These are phyloP conservation scores for Santalum album DNA, from an alignment of 164 flowering plant species.

Conservation along the genomic window DNA sequence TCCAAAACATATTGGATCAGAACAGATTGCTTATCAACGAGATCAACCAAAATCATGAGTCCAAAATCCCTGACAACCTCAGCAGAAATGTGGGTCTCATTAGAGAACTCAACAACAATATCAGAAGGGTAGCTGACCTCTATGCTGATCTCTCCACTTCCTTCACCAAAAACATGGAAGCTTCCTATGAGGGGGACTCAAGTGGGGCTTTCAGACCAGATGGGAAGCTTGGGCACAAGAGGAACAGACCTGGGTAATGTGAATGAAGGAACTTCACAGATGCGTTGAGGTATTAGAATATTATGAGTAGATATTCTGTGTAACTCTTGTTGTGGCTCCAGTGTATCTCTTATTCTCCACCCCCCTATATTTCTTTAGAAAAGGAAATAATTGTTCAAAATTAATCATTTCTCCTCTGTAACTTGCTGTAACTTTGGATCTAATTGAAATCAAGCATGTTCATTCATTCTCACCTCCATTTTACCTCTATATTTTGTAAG, in stretches of 20 bases:
- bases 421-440: constrained; percentile 17
- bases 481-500: no score
- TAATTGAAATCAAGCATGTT: constrained; percentile 15
- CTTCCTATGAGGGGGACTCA: constrained; percentile 47
- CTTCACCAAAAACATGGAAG: constrained; percentile 40
- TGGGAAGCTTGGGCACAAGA: constrained; percentile 36
- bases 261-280: constrained; percentile 4
- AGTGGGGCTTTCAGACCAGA: constrained; percentile 36
- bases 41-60: constrained; percentile 65
- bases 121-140: constrained; percentile 53
- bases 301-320: constrained; percentile 6
- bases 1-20: constrained; percentile 54
- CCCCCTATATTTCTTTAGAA: background rate
- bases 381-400: constrained; percentile 13
- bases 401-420: constrained; percentile 1
- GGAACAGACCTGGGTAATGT: constrained; percentile 28
- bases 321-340: constrained; percentile 11
- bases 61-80: constrained; percentile 52
- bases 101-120: constrained; percentile 62
- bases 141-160: constrained; percentile 50
- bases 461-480: constrained; percentile 3
- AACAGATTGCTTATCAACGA: constrained; percentile 57
- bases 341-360: constrained; percentile 4
- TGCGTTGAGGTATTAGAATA: constrained; percentile 9
- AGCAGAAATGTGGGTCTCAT: constrained; percentile 57